Percentiles rank a stretch among this genome's conserved stretches.
Conservation (phyloP, 2,329 filamentous ascomycete species). For the Xylaria sp. region DNA sequence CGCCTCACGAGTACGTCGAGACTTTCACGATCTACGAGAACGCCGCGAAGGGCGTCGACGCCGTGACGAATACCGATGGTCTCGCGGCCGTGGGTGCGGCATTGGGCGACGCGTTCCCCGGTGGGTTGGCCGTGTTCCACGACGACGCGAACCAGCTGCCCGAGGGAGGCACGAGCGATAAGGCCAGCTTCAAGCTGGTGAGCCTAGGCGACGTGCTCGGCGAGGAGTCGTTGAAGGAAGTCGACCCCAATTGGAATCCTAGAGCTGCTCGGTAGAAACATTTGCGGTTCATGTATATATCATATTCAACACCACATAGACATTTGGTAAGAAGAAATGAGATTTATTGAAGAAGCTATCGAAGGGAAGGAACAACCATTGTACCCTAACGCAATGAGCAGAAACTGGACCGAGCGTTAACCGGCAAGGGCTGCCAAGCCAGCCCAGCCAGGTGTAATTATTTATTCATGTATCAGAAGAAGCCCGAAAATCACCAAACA, state of each 20-base stretch:
- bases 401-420: no score
- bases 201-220: conserved; percentile 45
- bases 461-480: no score
- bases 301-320: not conserved
- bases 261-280: conserved; percentile 22
- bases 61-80: conserved; percentile 57
- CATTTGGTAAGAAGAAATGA: not conserved
- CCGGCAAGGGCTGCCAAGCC: no score
- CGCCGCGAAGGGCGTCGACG: conserved; percentile 46
- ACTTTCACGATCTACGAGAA: conserved; percentile 52
- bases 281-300: not conserved
- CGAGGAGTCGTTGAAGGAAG: conserved; percentile 38
- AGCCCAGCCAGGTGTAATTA: no score
- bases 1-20: conserved; percentile 52
- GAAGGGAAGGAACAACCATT: no score
- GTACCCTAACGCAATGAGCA: no score
- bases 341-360: not conserved
- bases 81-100: conserved; percentile 49
- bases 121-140: conserved; percentile 53
- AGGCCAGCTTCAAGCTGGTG: conserved; percentile 56
- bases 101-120: conserved; percentile 46
- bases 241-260: conserved; percentile 46
- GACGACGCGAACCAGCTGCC: conserved; percentile 57
- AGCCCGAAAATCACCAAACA: no score
- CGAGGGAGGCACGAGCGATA: conserved; percentile 46